These are phyloP conservation scores for Chloroidium sp. DNA, from an alignment of 163 green algal genomes.

Conservation along the genomic window DNA sequence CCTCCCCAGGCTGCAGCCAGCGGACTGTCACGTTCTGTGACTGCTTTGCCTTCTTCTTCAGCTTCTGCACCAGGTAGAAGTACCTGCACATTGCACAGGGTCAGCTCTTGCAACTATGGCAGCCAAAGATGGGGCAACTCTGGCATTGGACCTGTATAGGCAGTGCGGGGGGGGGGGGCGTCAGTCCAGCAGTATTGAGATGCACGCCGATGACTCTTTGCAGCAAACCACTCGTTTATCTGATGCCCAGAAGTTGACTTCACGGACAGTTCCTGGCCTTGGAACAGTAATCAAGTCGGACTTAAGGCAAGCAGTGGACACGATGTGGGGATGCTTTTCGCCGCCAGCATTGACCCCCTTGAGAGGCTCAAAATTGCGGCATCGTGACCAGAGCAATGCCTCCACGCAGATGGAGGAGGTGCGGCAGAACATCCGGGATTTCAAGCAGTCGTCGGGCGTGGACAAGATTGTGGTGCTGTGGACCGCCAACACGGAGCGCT, in stretches of 20 bases:
- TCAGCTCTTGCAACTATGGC: neutral
- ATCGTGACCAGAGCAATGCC: no score
- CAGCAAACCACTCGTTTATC: no score
- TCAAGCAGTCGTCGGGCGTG: conserved; percentile 71
- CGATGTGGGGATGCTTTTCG: no score
- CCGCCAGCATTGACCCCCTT: no score
- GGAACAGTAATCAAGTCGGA: no score
- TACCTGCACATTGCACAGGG: conserved; percentile 1
- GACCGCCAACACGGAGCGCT: conserved; percentile 99
- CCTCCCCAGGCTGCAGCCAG: conserved; percentile 39
- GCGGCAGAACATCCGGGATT: conserved; percentile 78
- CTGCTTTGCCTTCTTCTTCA: conserved; percentile 21
- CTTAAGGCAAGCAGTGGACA: no score
- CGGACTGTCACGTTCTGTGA: conserved; percentile 30
- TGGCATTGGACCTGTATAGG: neutral
- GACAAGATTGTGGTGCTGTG: conserved; percentile 85
- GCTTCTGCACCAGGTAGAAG: conserved; percentile 56
- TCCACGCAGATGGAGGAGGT: conserved; percentile 42
- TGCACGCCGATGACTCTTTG: no score
- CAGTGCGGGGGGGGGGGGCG: no score
- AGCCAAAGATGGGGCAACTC: neutral
- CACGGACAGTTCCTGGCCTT: no score
- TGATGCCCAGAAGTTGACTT: no score
- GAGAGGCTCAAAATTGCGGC: no score
- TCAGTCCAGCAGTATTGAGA: no score